Evolutionary conservation across 1,284 basidiomycete species (phyloP), one percentile per base, ranked within the genome.

Genomic region (Flammula alnicola): DNA sequence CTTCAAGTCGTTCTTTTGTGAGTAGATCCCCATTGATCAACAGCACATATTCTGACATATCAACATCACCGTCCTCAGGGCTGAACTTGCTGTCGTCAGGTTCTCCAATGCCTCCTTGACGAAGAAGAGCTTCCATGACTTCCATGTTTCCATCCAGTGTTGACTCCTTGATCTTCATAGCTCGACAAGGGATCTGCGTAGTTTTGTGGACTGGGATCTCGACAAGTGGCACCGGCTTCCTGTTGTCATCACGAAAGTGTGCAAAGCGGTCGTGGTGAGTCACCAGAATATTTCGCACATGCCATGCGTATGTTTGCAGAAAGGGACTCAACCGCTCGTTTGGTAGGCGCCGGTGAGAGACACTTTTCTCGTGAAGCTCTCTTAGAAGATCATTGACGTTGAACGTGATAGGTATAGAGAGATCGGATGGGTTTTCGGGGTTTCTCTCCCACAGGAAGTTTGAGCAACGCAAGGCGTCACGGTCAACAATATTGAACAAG

Each of bases 91-190:
- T 27, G 27, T 55, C 45, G 3, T 12, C 10, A 7, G 57, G 55
- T 33, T 63, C 59, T 0, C 63, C 67, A 14, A 69, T 25, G 0
- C 63, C 63, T 1, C 39, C 61, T 44, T 72, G 68, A 1, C 29
- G 9, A 10, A 67, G 55, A 9, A 71, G 47, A 5, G 49, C 52
- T 1, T 51, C 30, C 1, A 72, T 16, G 2, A 60, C 66, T 0
- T 58, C 50, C 0, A 51, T 56, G 43, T 71, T 67, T 25, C 54
- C 60, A 5, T 40, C 46, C 5, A 57, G 57, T 4, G 57, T 68
- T 4, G 59, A 62, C 14, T 58, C 56, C 29, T 57, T 64, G 11
- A 65, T 58, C 26, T 70, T 57, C 47, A 69, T 59, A 1, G 61
- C 44, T 1, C 47, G 49, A 0, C 61, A 47, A 0, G 69, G 70